A percentile compares a stretch with the other conserved stretches of the same genome.
Evolutionary conservation across 768 basidiomycete genomes (phyloP).

Genomic region (Xanthoconium stramineum): DNA sequence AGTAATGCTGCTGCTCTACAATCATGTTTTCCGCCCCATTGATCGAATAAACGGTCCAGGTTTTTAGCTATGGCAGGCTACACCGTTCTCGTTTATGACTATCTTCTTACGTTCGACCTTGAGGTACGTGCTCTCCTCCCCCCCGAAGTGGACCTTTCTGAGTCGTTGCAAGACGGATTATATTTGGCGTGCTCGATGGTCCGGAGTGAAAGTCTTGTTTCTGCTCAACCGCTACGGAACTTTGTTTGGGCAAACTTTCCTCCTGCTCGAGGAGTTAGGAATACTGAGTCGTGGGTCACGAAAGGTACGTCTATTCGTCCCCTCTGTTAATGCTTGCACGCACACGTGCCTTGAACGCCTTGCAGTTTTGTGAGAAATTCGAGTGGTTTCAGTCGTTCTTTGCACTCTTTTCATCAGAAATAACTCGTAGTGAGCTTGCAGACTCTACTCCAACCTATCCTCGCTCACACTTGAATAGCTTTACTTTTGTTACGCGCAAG

Average conservation of each 20-base stretch:
- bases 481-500: slow-evolving; percentile 21
- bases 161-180: slow-evolving; percentile 2
- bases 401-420: slow-evolving; percentile 5
- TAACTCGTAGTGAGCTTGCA: slow-evolving; percentile 11
- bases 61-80: slow-evolving; percentile 3
- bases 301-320: not conserved
- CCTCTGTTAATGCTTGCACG: not conserved
- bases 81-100: slow-evolving; percentile 12
- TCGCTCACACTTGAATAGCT: slow-evolving; percentile 3
- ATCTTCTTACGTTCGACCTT: slow-evolving; percentile 15
- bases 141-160: not conserved
- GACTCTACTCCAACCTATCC: not conserved
- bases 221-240: slow-evolving; percentile 20
- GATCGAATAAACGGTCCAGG: not conserved
- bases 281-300: slow-evolving; percentile 8
- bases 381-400: not conserved
- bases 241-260: slow-evolving; percentile 4
- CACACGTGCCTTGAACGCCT: not conserved
- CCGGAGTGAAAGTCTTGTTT: slow-evolving; percentile 10
- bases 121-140: slow-evolving; percentile 9
- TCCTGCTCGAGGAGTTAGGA: slow-evolving; percentile 14
- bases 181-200: slow-evolving; percentile 13
- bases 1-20: not conserved
- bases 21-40: not conserved
- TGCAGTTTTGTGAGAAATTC: slow-evolving; percentile 13